Base-by-base conservation (phyloP, 176 grass and related monocot species). In the Hordeum marinum region DNA sequence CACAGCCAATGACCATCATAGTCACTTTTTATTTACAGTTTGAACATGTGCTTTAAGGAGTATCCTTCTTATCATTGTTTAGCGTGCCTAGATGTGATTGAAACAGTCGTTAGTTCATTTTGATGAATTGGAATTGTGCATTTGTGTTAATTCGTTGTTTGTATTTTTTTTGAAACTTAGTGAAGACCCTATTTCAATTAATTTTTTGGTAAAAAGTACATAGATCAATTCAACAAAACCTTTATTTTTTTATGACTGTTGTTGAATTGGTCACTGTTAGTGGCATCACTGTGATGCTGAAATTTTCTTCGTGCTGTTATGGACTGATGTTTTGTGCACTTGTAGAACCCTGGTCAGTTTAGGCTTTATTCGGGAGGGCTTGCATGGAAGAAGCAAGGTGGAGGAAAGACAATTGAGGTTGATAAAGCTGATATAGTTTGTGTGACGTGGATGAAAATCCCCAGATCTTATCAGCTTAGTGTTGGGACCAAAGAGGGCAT, bases 311-410 rank as follows among this genome's bases (percentile, higher is more conserved):
- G 42, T 60, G 42, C 59, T 58, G 26, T 29, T 15, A 42, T 67
- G 32, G 5, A 75, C 13, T 83, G 18, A 64, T 88, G 63, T 39
- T 73, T 52, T 77, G 36, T 77, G 46, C 14, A 84, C 43, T 67
- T 89, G 68, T 77, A 96, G 94, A 91, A 93, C 27, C 94, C 91
- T 76, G 91, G 91, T 21, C 91, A 96, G 79, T 93, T 96, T 83
- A 92, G 90, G 80, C 80, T 93, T 76, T 80, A 90, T 85, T 85
- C 94, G 0, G 91, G 87, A 45, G 91, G 94, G 31, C 63, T 96
- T 72, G 90, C 89, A 77, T 96, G 91, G 94, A 93, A 90, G 85
- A 96, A 91, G 52, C 94, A 90, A 88, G 94, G 94, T 60, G 94
- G 91, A 78, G 94, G 94, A 80, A 96, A 96, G 78, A 80, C 84